Conservation (phyloP, 176 grass and related monocot species). For the Phoenix roebelenii region DNA sequence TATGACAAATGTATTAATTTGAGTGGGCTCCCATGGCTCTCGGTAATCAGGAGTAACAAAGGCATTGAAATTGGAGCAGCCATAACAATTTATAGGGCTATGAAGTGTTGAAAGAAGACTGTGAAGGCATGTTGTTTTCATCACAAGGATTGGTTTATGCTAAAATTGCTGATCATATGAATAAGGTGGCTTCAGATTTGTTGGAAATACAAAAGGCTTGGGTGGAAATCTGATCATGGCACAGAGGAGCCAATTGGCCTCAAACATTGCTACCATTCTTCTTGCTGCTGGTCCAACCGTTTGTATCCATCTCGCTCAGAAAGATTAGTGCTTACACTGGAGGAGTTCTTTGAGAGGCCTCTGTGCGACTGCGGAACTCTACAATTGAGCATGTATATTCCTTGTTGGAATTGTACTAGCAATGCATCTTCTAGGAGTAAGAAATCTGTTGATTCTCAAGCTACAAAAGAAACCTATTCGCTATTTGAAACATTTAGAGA, state of each 20-base stretch:
- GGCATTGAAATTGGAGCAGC: conserved; percentile 30
- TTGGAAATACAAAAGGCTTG: conserved; percentile 72
- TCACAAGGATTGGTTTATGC: conserved; percentile 30
- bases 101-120: conserved; percentile 27
- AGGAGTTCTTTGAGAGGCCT: conserved; percentile 62
- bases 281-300: conserved; percentile 59
- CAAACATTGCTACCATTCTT: conserved; percentile 68
- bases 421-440: conserved; percentile 3
- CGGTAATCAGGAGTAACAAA: conserved; percentile 2
- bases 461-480: conserved; percentile 16
- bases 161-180: conserved; percentile 86
- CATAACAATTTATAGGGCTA: conserved; percentile 30
- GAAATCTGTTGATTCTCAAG: conserved; percentile 1
- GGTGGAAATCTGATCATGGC: conserved; percentile 89
- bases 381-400: conserved; percentile 60
- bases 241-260: conserved; percentile 58
- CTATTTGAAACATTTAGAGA: conserved; percentile 80
- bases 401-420: conserved; percentile 24
- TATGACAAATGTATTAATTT: conserved; percentile 33
- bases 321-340: conserved; percentile 35
- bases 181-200: conserved; percentile 76
- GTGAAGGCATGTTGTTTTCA: neutral
- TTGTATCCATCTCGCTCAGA: conserved; percentile 46
- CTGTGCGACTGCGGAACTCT: conserved; percentile 56
- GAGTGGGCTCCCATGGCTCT: conserved; percentile 27